These are phyloP conservation scores for Decorospora gaudefroyi DNA, from an alignment of 2,329 filamentous ascomycete genomes.

Conservation along the genomic window DNA sequence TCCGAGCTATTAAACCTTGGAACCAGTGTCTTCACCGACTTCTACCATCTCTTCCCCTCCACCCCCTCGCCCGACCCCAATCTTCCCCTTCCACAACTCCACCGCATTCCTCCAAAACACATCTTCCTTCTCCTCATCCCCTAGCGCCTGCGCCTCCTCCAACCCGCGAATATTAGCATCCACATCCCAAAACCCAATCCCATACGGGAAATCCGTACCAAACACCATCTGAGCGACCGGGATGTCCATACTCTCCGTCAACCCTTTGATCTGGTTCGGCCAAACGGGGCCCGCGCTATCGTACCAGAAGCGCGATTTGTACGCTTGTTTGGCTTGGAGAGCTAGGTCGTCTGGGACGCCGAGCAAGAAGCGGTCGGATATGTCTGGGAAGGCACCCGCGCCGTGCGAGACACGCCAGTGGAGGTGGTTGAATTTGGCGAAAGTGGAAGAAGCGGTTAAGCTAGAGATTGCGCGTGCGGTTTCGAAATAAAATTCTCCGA, in stretches of 20 bases:
- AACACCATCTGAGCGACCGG: slow-evolving; percentile 42
- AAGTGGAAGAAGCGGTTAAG: slow-evolving; percentile 37
- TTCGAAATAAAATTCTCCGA: slow-evolving; percentile 48
- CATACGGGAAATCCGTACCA: slow-evolving; percentile 48
- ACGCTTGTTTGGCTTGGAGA: slow-evolving; percentile 33
- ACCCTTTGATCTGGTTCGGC: slow-evolving; percentile 44
- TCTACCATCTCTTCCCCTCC: not conserved
- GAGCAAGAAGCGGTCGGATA: slow-evolving; percentile 43
- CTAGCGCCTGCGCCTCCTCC: slow-evolving; percentile 29
- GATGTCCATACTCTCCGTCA: slow-evolving; percentile 41
- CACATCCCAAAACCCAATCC: slow-evolving; percentile 47
- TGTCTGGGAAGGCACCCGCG: slow-evolving; percentile 46
- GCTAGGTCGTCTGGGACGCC: slow-evolving; percentile 36
- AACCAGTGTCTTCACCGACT: no score
- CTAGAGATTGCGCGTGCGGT: slow-evolving; percentile 44
- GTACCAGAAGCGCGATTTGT: slow-evolving; percentile 44
- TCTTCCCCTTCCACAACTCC: slow-evolving; percentile 35
- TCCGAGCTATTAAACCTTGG: no score
- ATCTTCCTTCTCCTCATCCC: slow-evolving; percentile 29
- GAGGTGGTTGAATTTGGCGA: slow-evolving; percentile 36
- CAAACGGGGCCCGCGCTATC: slow-evolving; percentile 47
- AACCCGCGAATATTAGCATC: slow-evolving; percentile 40
- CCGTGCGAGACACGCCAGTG: slow-evolving; percentile 46
- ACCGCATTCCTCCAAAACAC: slow-evolving; percentile 37
- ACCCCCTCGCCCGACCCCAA: slow-evolving; percentile 8